Percentiles rank a stretch among this genome's conserved stretches.
Evolutionary conservation across 768 basidiomycete species (phyloP).

Genomic region (Boletellus ananiceps): DNA sequence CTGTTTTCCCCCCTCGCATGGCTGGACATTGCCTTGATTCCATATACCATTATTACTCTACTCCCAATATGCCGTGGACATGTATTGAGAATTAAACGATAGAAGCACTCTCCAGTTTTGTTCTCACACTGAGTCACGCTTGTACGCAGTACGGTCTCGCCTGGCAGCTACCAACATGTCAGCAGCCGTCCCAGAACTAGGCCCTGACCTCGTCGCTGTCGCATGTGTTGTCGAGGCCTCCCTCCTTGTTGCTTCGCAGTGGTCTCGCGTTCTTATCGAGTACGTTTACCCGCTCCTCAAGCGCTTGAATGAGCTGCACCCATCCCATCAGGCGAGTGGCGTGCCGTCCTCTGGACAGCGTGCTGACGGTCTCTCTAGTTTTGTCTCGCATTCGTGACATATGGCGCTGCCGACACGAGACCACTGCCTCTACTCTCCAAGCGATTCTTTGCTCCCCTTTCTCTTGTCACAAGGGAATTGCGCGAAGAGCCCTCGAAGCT

Average conservation of each 20-base stretch:
- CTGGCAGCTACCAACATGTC: constrained; percentile 16
- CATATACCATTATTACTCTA: too few species aligned
- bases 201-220: constrained; percentile 39
- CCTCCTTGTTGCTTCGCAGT: constrained; percentile 47
- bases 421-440: constrained; percentile 55
- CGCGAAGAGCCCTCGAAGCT: constrained; percentile 43
- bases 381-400: constrained; percentile 54
- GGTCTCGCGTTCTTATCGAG: constrained; percentile 41
- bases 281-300: constrained; percentile 51
- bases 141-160: too few species aligned
- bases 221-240: constrained; percentile 63
- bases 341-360: background rate
- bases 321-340: constrained; percentile 34
- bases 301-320: constrained; percentile 44
- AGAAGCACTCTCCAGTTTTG: background rate
- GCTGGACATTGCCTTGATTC: background rate
- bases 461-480: constrained; percentile 40
- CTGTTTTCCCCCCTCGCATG: constrained; percentile 1
- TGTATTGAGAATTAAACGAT: background rate
- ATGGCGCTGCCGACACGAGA: constrained; percentile 53
- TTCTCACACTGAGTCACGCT: constrained; percentile 1
- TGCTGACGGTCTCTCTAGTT: constrained; percentile 25
- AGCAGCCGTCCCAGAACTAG: constrained; percentile 8
- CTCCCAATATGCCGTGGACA: background rate
- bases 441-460: constrained; percentile 50